Conservation (phyloP, 2,329 filamentous ascomycete species). For the Reticulascus tulasneorum region DNA sequence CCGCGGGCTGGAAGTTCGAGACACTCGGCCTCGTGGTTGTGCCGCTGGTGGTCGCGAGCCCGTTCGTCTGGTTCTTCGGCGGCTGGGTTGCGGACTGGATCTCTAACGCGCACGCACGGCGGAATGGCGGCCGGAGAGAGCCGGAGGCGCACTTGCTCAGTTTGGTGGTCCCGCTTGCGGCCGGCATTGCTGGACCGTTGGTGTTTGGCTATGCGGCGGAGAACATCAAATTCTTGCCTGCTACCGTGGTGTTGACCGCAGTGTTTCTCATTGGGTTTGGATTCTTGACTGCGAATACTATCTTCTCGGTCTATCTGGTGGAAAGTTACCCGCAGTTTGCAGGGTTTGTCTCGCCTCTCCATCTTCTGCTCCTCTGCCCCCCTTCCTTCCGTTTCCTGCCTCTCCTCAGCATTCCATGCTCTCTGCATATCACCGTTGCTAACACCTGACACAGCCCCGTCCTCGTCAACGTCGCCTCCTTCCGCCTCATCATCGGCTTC, state of each 20-base stretch:
- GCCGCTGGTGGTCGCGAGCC: constrained; percentile 13
- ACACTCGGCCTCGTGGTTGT: constrained; percentile 21
- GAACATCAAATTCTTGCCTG: constrained; percentile 17
- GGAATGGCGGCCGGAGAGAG: constrained; percentile 23
- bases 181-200: constrained; percentile 24
- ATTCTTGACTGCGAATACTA: constrained; percentile 22
- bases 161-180: constrained; percentile 23
- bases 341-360: constrained; percentile 6
- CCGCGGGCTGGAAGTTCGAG: constrained; percentile 24
- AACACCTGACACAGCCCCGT: constrained; percentile 20
- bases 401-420: not conserved
- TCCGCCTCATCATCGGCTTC: constrained; percentile 26
- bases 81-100: constrained; percentile 26
- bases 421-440: too few relatives aligned
- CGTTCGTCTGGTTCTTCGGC: constrained; percentile 18
- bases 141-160: constrained; percentile 29
- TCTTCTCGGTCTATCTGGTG: constrained; percentile 26
- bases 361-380: not conserved
- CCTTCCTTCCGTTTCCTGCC: not conserved
- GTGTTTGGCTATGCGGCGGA: constrained; percentile 27
- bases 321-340: constrained; percentile 26
- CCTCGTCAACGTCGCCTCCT: constrained; percentile 28
- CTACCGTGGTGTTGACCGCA: constrained; percentile 22
- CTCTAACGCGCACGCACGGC: constrained; percentile 22
- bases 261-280: constrained; percentile 24